Evolutionary conservation across 2,329 filamentous ascomycete genomes (phyloP), one percentile per base, ranked within the genome.

Genomic region (Diaporthe caulivora): DNA sequence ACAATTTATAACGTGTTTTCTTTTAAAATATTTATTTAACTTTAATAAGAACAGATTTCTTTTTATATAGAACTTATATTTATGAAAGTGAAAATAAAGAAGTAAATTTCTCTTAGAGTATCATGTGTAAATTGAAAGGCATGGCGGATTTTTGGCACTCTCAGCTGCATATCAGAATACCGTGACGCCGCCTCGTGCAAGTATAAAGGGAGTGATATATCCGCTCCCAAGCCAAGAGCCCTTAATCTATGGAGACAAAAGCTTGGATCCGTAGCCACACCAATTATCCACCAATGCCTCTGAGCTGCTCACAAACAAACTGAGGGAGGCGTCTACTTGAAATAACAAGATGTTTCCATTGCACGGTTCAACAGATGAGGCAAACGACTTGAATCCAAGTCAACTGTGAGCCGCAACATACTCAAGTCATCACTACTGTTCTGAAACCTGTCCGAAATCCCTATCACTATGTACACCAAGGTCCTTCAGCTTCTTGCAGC

Each of bases 201-300:
- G 17, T 34, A n/a, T n/a, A 55, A 34, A 55, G 9, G 9, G 5
- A n/a, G 53, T 34, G 29, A 55, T 55, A 13, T 55, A n/a, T n/a
- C 53, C 29, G 53, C 53, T 55, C 53, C 53, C 29, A 55, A 4
- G 53, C 53, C 53, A 55, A 55, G 53, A 34, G n/a, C 8, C 53
- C 29, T 55, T 55, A 55, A 34, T 34, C 13, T 34, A 55, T 34
- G 29, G 17, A 34, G 53, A 55, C 53, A 10, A 55, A 34, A 34
- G 29, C 29, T 34, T 55, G 29, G 53, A 29, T 55, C 53, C 53
- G 53, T n/a, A 34, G 8, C 10, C 29, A 34, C n/a, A 55, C 17
- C 29, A 34, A 55, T 55, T 55, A 3, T 55, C 53, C 53, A 55
- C 53, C 53, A 55, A 55, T 55, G 53, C 18, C 21, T n/a, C 53